Conservation (phyloP, 305 asterid genomes). For the Fraxinus baroniana region DNA sequence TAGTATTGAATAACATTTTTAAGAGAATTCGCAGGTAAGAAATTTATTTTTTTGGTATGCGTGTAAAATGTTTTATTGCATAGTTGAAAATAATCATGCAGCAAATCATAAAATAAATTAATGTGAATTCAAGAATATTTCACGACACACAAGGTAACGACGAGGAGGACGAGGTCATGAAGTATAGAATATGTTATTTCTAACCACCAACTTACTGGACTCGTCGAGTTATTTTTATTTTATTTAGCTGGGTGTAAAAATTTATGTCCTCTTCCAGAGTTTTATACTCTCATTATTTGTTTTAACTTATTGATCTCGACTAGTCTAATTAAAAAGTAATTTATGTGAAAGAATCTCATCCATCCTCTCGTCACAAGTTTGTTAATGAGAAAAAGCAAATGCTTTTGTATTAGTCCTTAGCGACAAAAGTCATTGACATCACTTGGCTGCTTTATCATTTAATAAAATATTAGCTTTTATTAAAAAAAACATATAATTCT, state of each 20-base stretch:
- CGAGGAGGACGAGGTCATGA: too few species aligned
- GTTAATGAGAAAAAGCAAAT: not conserved
- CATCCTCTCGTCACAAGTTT: not conserved
- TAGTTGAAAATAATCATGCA: too few species aligned
- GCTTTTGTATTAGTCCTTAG: not conserved
- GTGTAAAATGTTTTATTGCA: too few species aligned
- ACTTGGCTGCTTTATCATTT: not conserved
- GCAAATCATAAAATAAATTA: too few species aligned
- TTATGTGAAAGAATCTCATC: not conserved
- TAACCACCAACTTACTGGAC: not conserved
- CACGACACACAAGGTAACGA: too few species aligned
- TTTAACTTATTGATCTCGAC: too few species aligned
- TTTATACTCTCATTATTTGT: not conserved
- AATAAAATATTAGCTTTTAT: too few species aligned
- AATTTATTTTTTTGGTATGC: too few species aligned
- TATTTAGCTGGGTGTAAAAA: not conserved
- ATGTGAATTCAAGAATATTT: too few species aligned
- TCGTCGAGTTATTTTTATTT: not conserved
- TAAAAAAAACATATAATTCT: not conserved
- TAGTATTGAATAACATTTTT: too few species aligned
- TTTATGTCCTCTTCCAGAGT: not conserved
- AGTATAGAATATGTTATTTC: too few species aligned
- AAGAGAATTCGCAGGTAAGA: too few species aligned
- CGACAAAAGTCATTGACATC: not conserved
- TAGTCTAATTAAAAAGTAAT: not conserved